Evolutionary conservation across 371 early-diverging fungal species (phyloP).

Genomic region (Nematocida major): DNA sequence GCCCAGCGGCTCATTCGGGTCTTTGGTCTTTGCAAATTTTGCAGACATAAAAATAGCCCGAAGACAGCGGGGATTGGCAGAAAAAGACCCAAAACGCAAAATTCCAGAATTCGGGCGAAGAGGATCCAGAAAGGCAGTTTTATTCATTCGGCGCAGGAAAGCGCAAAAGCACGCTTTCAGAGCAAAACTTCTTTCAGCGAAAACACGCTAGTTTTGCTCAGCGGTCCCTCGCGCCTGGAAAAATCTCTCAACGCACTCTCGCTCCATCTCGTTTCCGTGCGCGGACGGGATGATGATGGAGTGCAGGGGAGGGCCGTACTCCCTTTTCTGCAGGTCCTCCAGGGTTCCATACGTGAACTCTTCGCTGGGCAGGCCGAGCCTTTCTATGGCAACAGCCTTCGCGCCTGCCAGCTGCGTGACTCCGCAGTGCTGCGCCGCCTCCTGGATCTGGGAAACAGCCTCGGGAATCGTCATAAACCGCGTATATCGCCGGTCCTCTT

Average conservation of each 20-base stretch:
- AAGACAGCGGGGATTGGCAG: too few species aligned
- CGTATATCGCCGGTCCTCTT: slow-evolving; percentile 33
- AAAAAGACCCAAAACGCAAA: too few species aligned
- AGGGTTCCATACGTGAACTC: slow-evolving; percentile 77
- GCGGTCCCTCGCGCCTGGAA: too few species aligned
- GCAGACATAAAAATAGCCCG: too few species aligned
- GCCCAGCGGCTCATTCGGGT: too few species aligned
- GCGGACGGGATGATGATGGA: slow-evolving; percentile 79
- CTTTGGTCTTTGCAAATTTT: too few species aligned
- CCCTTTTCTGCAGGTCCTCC: slow-evolving; percentile 68
- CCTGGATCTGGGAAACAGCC: slow-evolving; percentile 81
- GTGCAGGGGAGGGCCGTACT: slow-evolving; percentile 87
- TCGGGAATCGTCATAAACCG: slow-evolving; percentile 91
- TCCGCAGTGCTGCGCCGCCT: slow-evolving; percentile 69
- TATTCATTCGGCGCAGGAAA: too few species aligned
- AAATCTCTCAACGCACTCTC: slow-evolving; percentile 64
- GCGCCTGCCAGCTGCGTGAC: slow-evolving; percentile 67
- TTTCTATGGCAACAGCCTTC: slow-evolving; percentile 81
- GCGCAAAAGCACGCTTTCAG: too few species aligned
- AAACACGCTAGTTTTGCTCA: too few species aligned
- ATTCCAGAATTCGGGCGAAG: too few species aligned
- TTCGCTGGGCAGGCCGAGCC: slow-evolving; percentile 77
- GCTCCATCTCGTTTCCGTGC: slow-evolving; percentile 85
- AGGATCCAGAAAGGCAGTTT: too few species aligned
- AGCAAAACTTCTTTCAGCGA: too few species aligned